A percentile compares a stretch with the other conserved stretches of the same genome.
phyloP scores from a whole-genome alignment of 164 flowering plant species.

The Nelumbo lutea region DNA sequence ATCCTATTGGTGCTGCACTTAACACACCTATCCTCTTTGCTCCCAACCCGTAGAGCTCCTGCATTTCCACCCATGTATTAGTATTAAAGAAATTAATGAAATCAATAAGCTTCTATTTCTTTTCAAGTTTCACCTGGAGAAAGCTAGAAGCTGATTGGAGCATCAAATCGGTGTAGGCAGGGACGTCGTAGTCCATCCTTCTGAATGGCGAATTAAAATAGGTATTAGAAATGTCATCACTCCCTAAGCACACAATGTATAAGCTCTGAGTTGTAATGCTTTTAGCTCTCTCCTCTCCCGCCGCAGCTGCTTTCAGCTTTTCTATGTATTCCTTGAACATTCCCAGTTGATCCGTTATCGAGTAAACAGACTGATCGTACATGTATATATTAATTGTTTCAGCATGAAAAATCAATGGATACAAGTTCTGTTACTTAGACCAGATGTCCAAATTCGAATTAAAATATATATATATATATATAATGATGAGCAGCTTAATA shows the following conservation, averaged over 20 bases:
- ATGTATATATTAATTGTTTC: too few relatives aligned
- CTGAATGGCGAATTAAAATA: constrained; percentile 1
- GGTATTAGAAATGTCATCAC: constrained; percentile 20
- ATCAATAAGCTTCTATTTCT: too few relatives aligned
- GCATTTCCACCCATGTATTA: background rate
- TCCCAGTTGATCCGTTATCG: constrained; percentile 12
- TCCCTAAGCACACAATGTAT: constrained; percentile 10
- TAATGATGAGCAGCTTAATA: background rate
- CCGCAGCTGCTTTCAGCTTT: constrained; percentile 1
- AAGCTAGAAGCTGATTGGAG: background rate
- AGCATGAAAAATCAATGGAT: too few relatives aligned
- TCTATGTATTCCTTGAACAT: constrained; percentile 15
- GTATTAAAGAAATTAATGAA: too few relatives aligned
- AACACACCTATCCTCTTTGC: constrained; percentile 41
- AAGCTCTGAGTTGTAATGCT: constrained; percentile 11
- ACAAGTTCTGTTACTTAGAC: too few relatives aligned
- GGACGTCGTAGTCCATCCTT: background rate
- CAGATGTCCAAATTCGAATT: too few relatives aligned
- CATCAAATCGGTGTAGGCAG: background rate
- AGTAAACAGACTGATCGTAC: background rate
- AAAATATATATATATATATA: too few relatives aligned
- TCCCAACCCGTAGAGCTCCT: constrained; percentile 46
- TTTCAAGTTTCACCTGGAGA: background rate
- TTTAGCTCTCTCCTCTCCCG: constrained; percentile 12
- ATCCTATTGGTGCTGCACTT: constrained; percentile 43